A percentile compares a stretch with the other conserved stretches of the same genome.
Evolutionary conservation across 2,329 filamentous ascomycete genomes (phyloP).

Genomic region (Aspergillus texensis): DNA sequence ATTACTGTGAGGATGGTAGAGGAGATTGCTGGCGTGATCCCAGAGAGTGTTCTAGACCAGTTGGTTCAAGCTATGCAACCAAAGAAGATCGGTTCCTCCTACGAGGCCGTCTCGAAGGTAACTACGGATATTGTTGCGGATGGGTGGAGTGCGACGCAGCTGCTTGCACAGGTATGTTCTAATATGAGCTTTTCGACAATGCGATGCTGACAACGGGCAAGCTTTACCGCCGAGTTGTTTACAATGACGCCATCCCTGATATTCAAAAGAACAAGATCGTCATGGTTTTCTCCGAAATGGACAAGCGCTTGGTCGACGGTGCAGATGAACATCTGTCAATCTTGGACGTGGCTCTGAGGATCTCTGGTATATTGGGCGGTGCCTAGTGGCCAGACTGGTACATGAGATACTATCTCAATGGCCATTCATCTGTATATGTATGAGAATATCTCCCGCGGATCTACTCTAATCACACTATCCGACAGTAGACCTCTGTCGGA

Average conservation of each 20-base stretch:
- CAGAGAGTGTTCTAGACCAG: conserved; percentile 68
- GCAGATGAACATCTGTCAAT: conserved; percentile 93
- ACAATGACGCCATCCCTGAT: conserved; percentile 81
- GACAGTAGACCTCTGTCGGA: neutral
- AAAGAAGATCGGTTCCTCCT: conserved; percentile 64
- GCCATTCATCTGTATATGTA: neutral
- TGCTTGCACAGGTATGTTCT: conserved; percentile 71
- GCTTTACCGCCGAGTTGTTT: conserved; percentile 75
- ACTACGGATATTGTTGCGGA: conserved; percentile 92
- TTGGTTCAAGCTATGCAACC: conserved; percentile 78
- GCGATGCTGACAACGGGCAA: conserved; percentile 16
- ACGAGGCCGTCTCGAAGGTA: conserved; percentile 73
- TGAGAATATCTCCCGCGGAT: neutral
- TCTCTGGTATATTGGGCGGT: conserved; percentile 69
- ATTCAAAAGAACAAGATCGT: conserved; percentile 89
- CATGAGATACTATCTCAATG: neutral
- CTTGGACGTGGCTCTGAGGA: conserved; percentile 78
- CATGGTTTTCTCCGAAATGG: conserved; percentile 85
- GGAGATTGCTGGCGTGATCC: conserved; percentile 95
- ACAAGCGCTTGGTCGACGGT: conserved; percentile 92
- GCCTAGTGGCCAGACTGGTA: conserved; percentile 14
- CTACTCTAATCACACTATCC: neutral
- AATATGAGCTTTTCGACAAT: neutral
- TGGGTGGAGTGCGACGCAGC: conserved; percentile 92
- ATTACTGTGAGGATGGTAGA: conserved; percentile 82